Base-by-base conservation (phyloP, 2,329 filamentous ascomycete genomes). In the Huntiella moniliformis region DNA sequence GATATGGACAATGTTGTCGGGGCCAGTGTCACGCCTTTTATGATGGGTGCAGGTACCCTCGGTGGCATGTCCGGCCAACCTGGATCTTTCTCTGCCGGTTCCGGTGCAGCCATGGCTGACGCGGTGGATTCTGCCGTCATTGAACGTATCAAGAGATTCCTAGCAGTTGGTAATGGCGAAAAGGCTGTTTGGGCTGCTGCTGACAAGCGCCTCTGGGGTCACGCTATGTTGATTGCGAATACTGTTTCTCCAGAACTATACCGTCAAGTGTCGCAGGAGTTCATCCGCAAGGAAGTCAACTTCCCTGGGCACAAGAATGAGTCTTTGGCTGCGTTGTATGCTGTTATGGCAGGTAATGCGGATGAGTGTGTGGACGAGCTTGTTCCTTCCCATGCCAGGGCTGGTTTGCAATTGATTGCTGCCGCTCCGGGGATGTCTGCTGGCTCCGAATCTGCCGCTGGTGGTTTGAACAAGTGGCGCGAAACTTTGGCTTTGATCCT, bases 321-420 rank as follows among this genome's bases (percentile, higher is more conserved):
- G 60, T 83, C 88, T 2, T 68, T 98, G 39, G 87, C 88, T 28
- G 85, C 88, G 0, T 64, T 98, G 3, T 98, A 98, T 60, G 85
- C 93, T 57, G 78, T 96, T 1, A 79, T 98, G 50, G 91, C 87
- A 17, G 88, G 91, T 0, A 98, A 95, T 57, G 76, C 81, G 48
- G 87, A 95, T 52, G 91, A 98, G 54, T 92, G 86, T 53, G 79
- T 96, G 12, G 91, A 98, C 58, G 87, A 96, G 60, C 77, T 98
- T 46, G 91, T 98, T 1, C 87, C 91, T 4, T 79, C 81, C 2
- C 93, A 92, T 53, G 91, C 91, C 13, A 76, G 92, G 37, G 87
- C 88, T 50, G 91, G 91, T 1, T 76, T 95, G 53, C 85, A 93
- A 58, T 80, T 98, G 64, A 72, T 98, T 53, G 87, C 81, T 51